These are phyloP conservation scores for Myriosclerotinia scirpicola DNA, from an alignment of 2,329 filamentous ascomycete species.

Conservation along the genomic window DNA sequence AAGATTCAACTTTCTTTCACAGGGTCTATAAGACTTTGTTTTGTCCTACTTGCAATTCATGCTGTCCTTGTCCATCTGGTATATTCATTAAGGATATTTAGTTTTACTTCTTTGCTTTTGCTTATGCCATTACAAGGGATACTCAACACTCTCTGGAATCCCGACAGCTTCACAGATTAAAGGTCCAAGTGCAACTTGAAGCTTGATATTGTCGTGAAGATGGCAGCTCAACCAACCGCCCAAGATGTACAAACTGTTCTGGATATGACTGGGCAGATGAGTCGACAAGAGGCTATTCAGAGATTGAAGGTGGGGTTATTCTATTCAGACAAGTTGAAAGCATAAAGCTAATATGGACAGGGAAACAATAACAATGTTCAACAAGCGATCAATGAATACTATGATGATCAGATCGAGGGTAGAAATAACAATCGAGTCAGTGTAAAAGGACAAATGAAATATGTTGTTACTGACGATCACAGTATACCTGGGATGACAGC, in stretches of 20 bases:
- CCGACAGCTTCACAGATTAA: constrained; percentile 2
- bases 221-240: constrained; percentile 21
- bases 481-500: constrained; percentile 57
- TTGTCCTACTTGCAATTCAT: not conserved
- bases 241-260: constrained; percentile 22
- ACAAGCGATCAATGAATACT: constrained; percentile 53
- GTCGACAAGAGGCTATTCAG: constrained; percentile 19
- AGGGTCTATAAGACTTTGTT: not conserved
- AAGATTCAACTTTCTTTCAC: not conserved
- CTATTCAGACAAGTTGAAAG: not conserved
- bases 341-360: constrained; percentile 37
- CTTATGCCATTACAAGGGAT: constrained; percentile 9
- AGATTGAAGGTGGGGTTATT: constrained; percentile 17
- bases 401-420: constrained; percentile 46
- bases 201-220: not conserved
- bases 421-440: constrained; percentile 42
- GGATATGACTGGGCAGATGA: constrained; percentile 20
- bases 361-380: constrained; percentile 50
- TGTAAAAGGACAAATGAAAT: not conserved
- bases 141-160: not conserved
- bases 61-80: not conserved
- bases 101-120: not conserved
- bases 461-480: not conserved
- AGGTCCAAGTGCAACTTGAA: not conserved
- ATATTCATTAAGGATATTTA: not conserved